phyloP scores from a whole-genome alignment of 768 basidiomycete species.

The Rhodotorula kratochvilovae region DNA sequence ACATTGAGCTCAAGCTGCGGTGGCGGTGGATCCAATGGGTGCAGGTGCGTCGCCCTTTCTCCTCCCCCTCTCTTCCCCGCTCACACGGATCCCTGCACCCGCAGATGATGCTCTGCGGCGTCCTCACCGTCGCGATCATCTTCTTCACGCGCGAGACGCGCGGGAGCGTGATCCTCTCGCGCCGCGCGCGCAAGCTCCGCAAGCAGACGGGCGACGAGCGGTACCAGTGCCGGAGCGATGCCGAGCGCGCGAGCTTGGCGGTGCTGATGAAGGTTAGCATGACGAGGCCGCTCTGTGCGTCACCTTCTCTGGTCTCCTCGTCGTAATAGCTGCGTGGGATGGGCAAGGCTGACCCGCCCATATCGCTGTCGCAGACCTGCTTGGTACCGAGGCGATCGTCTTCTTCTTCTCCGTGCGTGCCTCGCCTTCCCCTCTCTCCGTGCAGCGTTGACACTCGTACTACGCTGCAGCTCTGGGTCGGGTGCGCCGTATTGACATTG shows the following conservation, averaged over 20 bases:
- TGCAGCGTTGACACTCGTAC: too few relatives aligned
- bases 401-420: constrained; percentile 54
- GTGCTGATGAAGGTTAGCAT: constrained; percentile 62
- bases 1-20: constrained; percentile 47
- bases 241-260: constrained; percentile 57
- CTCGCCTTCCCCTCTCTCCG: too few relatives aligned
- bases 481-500: neutral
- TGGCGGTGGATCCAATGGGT: constrained; percentile 68
- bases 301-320: neutral
- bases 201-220: constrained; percentile 62
- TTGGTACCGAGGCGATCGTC: constrained; percentile 70
- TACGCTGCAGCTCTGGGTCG: constrained; percentile 1
- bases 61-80: neutral
- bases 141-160: constrained; percentile 70
- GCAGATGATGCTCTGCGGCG: constrained; percentile 54
- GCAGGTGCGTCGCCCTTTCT: constrained; percentile 10
- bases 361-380: constrained; percentile 50
- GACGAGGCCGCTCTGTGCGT: constrained; percentile 35
- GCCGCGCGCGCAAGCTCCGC: constrained; percentile 61
- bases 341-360: neutral
- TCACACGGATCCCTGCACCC: too few relatives aligned
- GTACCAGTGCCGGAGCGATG: constrained; percentile 65
- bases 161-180: constrained; percentile 62
- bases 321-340: neutral
- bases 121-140: constrained; percentile 55